These are phyloP conservation scores for Yarrowia phangngaensis DNA, from an alignment of 805 yeast species.

Conservation along the genomic window DNA sequence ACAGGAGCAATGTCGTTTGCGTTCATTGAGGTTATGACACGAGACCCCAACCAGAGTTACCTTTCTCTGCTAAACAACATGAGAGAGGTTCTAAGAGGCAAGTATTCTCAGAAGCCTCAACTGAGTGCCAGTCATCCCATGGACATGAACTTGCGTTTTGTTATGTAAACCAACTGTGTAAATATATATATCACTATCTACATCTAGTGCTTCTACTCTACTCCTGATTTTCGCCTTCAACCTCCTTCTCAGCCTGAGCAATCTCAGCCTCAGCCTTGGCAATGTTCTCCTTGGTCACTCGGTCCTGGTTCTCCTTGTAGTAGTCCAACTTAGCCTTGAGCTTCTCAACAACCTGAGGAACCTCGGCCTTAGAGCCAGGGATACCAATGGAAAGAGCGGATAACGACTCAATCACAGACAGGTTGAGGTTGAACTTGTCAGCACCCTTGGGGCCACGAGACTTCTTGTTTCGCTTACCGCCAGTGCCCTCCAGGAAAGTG, in stretches of 20 bases:
- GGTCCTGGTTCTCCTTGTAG: constrained; percentile 69
- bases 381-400: constrained; percentile 71
- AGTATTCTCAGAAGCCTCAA: constrained; percentile 81
- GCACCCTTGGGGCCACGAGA: constrained; percentile 37
- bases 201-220: neutral
- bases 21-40: constrained; percentile 58
- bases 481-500: constrained; percentile 47
- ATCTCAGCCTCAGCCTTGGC: constrained; percentile 74
- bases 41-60: constrained; percentile 64
- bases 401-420: constrained; percentile 71
- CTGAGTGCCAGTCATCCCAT: constrained; percentile 77
- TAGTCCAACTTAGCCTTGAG: constrained; percentile 69
- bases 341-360: constrained; percentile 57
- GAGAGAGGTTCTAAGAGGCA: constrained; percentile 57
- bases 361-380: constrained; percentile 73
- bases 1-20: constrained; percentile 88
- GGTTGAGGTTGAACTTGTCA: constrained; percentile 66
- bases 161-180: constrained; percentile 38
- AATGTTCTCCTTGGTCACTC: constrained; percentile 70
- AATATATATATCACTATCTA: neutral
- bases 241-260: constrained; percentile 55
- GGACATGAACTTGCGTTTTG: constrained; percentile 54
- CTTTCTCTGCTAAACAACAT: constrained; percentile 65
- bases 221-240: constrained; percentile 30
- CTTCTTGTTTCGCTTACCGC: constrained; percentile 52